These are phyloP conservation scores for Gaertneriomyces sp. DNA, from an alignment of 192 early-diverging fungal genomes.

Conservation along the genomic window DNA sequence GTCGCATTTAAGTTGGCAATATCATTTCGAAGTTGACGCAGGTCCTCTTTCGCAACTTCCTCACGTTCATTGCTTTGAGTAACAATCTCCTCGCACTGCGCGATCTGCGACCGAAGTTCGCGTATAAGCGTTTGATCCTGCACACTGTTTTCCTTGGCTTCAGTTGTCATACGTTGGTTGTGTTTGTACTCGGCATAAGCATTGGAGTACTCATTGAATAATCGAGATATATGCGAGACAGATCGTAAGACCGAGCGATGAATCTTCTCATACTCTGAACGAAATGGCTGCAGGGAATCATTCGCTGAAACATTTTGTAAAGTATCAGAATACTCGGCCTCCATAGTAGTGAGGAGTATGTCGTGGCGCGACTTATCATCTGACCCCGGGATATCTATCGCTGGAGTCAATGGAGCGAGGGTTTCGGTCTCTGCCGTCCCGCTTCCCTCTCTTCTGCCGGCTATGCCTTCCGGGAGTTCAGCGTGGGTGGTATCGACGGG, in stretches of 20 bases:
- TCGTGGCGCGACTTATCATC: slow-evolving; percentile 27
- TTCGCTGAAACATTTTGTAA: slow-evolving; percentile 17
- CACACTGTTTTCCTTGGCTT: slow-evolving; percentile 26
- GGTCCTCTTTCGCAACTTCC: slow-evolving; percentile 50
- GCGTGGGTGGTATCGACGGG: too few relatives aligned
- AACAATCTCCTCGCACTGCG: slow-evolving; percentile 43
- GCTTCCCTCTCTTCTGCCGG: too few relatives aligned
- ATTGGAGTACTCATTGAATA: slow-evolving; percentile 35
- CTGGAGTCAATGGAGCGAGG: not conserved
- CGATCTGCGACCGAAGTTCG: slow-evolving; percentile 46
- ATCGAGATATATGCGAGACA: slow-evolving; percentile 32
- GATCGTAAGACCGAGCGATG: slow-evolving; percentile 42
- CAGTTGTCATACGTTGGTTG: slow-evolving; percentile 31
- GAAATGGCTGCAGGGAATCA: slow-evolving; percentile 28
- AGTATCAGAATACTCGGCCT: slow-evolving; percentile 20
- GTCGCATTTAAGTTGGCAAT: slow-evolving; percentile 46
- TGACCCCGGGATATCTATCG: slow-evolving; percentile 14
- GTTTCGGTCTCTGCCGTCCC: too few relatives aligned
- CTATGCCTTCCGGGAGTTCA: too few relatives aligned
- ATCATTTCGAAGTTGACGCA: slow-evolving; percentile 49
- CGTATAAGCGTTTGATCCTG: slow-evolving; percentile 46
- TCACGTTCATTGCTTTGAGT: slow-evolving; percentile 42
- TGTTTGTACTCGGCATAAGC: slow-evolving; percentile 36
- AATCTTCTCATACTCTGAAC: slow-evolving; percentile 53
- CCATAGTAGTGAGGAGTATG: slow-evolving; percentile 13